Base-by-base conservation (phyloP, 371 early-diverging fungal species). In the Mucor plumbeus region DNA sequence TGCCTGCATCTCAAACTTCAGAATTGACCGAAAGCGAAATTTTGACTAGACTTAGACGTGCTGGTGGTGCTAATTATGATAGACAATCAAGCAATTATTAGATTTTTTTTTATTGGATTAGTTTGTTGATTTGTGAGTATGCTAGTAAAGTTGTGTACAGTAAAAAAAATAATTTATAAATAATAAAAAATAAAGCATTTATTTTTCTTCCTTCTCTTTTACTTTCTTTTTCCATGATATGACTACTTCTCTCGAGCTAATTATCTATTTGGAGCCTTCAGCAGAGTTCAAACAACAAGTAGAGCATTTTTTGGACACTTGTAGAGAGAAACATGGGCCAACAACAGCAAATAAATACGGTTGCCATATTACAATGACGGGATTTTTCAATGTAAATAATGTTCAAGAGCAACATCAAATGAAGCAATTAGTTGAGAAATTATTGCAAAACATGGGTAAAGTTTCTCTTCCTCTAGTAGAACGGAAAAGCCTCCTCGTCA, bases 51-150 rank as follows among this genome's bases (percentile, higher is more conserved):
- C 82, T 90, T 66, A 80, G 81, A 65, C 85, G 84, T 69, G 91
- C 91, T 58, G 86, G 87, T 59, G 91, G 91, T 68, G 90, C 90
- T 15, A 89, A 89, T 68, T 90, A 89, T 67, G 89, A 90, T 79
- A 73, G 90, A 69, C 87, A 85, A 65, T 54, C 81, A 13, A 82
- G 81, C 53, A 68, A 76, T 64, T 85, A 84, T 70, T 85, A 74
- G 74, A 66, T 19, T 43, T 40, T 43, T 1, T 35, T 34, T 43
- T 9, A 48, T 47, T 34, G 35, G 19, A 7, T 31, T 13, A 19
- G 17, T 55, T 56, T 56, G 56, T 54, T 54, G 11, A 5, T 36
- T 60, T 21, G 41, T 41, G 39, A 38, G 19, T 58, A 58, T 38
- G n/a, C 58, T 36, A n/a, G 36, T 58, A 34, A 38, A 9, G 35